Evolutionary conservation across 352 stramenopile genomes (phyloP).

Genomic region (Phytophthora nicotianae): DNA sequence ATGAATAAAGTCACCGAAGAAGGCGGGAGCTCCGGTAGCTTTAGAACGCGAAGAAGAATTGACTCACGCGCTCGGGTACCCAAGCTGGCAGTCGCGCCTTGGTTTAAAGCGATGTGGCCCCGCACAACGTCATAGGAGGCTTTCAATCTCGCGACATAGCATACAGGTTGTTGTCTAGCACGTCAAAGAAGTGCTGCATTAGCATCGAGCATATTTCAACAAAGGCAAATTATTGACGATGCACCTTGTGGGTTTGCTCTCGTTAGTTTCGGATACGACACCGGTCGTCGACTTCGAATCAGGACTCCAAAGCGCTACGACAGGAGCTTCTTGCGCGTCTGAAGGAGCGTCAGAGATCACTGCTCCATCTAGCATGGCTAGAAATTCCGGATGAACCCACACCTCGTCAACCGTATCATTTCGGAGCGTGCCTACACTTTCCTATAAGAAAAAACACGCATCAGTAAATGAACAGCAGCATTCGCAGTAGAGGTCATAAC

Average conservation of each 20-base stretch:
- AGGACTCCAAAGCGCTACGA: constrained; percentile 45
- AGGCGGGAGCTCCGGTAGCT: constrained; percentile 48
- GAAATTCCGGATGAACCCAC: constrained; percentile 67
- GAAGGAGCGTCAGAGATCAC: constrained; percentile 33
- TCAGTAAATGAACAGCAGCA: not conserved
- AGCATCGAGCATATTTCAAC: constrained; percentile 9
- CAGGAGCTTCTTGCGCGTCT: constrained; percentile 43
- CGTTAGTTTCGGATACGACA: constrained; percentile 8
- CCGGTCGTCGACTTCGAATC: constrained; percentile 13
- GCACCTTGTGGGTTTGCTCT: constrained; percentile 22
- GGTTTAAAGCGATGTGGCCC: constrained; percentile 46
- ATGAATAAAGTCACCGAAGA: constrained; percentile 37
- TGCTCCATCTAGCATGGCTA: constrained; percentile 65
- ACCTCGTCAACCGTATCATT: constrained; percentile 63
- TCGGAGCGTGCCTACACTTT: constrained; percentile 6
- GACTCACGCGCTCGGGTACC: constrained; percentile 20
- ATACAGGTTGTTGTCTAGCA: constrained; percentile 21
- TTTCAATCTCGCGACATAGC: constrained; percentile 50
- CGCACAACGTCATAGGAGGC: constrained; percentile 40
- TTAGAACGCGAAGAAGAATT: constrained; percentile 60
- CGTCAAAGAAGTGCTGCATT: not conserved
- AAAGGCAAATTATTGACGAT: not conserved
- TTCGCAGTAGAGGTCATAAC: not conserved
- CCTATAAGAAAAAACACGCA: constrained; percentile 16
- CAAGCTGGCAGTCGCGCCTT: constrained; percentile 21